Evolutionary conservation across 306 rosid genomes (phyloP), one percentile per base, ranked within the genome.

Genomic region (Styphnolobium japonicum): DNA sequence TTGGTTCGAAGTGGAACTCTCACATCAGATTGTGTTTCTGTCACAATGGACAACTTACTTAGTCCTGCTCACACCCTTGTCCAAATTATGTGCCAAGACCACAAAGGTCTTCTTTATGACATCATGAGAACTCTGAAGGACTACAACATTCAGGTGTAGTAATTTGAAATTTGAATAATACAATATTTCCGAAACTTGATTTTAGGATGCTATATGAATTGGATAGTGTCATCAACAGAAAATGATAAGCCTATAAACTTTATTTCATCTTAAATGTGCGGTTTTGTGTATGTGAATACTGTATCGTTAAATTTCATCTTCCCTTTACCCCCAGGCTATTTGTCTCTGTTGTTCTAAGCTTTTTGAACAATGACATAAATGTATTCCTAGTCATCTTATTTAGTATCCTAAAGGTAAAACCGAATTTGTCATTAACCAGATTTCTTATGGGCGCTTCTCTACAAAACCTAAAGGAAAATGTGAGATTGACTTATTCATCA

Each of bases 41-140:
- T 95, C 55, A 73, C 77, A 0, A 85, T 95, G 83, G 99, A 95
- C 87, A 95, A 95, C 83, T 45, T 68, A n/a, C 86, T 95, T 63
- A 95, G 99, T 83, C 99, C 99, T 25, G 83, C 89, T 83, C 99
- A 95, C 83, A 93, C 99, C 4, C 98, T 95, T 2, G 91, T 95
- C 60, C 99, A 93, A 85, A 89, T 95, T 52, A 53, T 87, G 70
- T 95, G 99, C 85, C 91, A 83, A 77, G 94, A 91, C n/a, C 99
- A 95, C 88, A 95, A 95, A 84, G 99, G 94, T 80, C 98, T 95
- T 82, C 90, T 95, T 39, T 95, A 93, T 45, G 98, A 91, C 87
- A 88, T 95, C 81, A 95, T 93, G 99, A 95, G 99, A 89, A 95
- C 99, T 31, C 82, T 95, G 1, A 95, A 95, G 88, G 99, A 95